Evolutionary conservation across 2,329 filamentous ascomycete genomes (phyloP).

Genomic region (Aspergillus costaricaensis): DNA sequence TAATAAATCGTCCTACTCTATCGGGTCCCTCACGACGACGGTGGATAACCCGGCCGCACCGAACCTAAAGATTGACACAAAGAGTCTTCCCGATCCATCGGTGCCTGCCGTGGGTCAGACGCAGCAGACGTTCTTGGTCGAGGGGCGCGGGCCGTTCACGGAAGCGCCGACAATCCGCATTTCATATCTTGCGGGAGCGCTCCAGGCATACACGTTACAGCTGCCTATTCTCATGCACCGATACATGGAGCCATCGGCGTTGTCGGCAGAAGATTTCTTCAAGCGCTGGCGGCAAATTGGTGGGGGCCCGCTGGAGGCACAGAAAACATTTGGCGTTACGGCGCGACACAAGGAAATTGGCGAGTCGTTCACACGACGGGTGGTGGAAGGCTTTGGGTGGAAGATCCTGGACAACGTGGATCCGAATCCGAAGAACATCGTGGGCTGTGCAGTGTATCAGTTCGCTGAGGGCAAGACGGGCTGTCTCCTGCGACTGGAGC

Average conservation of each 20-base stretch:
- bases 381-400: constrained; percentile 86
- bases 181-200: constrained; percentile 87
- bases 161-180: constrained; percentile 86
- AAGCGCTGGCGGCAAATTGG: constrained; percentile 99
- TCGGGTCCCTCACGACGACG: constrained; percentile 92
- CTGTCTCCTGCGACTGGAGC: constrained; percentile 88
- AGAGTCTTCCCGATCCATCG: constrained; percentile 81
- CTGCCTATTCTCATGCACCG: constrained; percentile 88
- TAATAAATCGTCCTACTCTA: constrained; percentile 83
- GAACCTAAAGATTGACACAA: constrained; percentile 82
- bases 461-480: constrained; percentile 83
- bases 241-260: constrained; percentile 90
- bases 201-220: constrained; percentile 90
- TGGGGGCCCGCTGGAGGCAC: constrained; percentile 79
- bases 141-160: constrained; percentile 76
- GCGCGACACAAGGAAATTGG: constrained; percentile 66
- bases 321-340: constrained; percentile 75
- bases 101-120: constrained; percentile 75
- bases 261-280: constrained; percentile 93
- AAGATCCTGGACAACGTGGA: constrained; percentile 82
- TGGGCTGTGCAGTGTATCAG: constrained; percentile 82
- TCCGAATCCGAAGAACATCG: constrained; percentile 89
- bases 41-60: constrained; percentile 68
- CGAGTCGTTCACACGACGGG: constrained; percentile 68
- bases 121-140: constrained; percentile 94